Conservation (phyloP, 2,329 filamentous ascomycete genomes). For the Paraphoma chrysanthemicola region DNA sequence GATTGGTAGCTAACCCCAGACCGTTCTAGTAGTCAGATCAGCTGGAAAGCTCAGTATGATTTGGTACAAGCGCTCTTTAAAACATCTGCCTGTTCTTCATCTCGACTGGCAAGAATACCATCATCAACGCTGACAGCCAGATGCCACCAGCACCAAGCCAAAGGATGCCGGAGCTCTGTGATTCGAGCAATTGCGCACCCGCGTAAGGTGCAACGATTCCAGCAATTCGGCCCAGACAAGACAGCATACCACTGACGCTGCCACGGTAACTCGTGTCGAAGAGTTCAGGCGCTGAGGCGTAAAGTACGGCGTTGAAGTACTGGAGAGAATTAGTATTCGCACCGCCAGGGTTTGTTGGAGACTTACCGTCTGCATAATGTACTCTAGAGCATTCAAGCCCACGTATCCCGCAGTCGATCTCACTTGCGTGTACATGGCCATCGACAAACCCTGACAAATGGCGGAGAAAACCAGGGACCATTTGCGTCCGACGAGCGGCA, state of each 20-base stretch:
- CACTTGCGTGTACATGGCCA: constrained; percentile 42
- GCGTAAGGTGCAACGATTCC: constrained; percentile 39
- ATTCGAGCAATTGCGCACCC: constrained; percentile 28
- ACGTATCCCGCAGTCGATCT: constrained; percentile 32
- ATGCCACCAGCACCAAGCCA: constrained; percentile 40
- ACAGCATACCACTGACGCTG: constrained; percentile 39
- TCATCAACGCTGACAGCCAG: constrained; percentile 34
- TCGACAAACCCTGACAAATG: constrained; percentile 33
- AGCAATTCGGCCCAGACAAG: constrained; percentile 34
- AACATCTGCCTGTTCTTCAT: constrained; percentile 42
- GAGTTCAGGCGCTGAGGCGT: constrained; percentile 37
- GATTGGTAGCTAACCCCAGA: too few relatives aligned
- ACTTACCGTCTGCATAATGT: constrained; percentile 42
- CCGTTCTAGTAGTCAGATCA: too few relatives aligned
- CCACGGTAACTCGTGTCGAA: constrained; percentile 40
- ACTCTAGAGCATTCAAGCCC: constrained; percentile 37
- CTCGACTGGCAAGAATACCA: constrained; percentile 39
- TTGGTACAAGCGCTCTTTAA: constrained; percentile 2
- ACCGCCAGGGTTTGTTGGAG: too few relatives aligned
- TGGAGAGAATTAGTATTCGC: not conserved
- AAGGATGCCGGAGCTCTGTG: constrained; percentile 33
- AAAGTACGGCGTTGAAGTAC: constrained; percentile 41
- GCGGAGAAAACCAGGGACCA: constrained; percentile 39
- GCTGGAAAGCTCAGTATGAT: too few relatives aligned
- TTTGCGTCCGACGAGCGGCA: constrained; percentile 37